Evolutionary conservation across 2,329 filamentous ascomycete genomes (phyloP).

Genomic region (Claviceps pusilla): DNA sequence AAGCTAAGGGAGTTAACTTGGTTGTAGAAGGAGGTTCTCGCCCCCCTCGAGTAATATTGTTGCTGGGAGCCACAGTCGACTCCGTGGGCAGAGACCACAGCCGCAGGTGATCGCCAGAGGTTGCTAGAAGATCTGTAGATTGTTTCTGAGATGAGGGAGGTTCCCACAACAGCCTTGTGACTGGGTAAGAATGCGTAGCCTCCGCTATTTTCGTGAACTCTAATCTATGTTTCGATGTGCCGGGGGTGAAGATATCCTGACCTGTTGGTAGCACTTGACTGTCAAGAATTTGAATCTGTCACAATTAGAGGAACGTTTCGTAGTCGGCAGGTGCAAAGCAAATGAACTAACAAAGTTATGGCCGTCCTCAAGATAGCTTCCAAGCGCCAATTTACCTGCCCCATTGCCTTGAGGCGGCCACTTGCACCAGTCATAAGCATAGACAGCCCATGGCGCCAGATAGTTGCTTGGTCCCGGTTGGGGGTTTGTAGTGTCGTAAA

Average conservation of each 20-base stretch:
- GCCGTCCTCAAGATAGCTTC: constrained; percentile 92
- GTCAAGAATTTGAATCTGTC: constrained; percentile 89
- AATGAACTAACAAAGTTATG: constrained; percentile 72
- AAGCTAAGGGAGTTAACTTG: constrained; percentile 82
- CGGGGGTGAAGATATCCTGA: constrained; percentile 52
- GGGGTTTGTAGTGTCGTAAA: constrained; percentile 51
- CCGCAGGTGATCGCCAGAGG: constrained; percentile 84
- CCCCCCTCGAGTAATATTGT: constrained; percentile 49
- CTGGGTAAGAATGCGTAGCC: constrained; percentile 93
- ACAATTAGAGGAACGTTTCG: constrained; percentile 3
- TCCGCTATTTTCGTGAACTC: constrained; percentile 91
- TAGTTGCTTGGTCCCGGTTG: constrained; percentile 76
- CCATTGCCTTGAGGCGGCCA: constrained; percentile 71
- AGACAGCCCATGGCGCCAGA: constrained; percentile 84
- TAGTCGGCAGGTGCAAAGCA: neutral
- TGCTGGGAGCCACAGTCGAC: constrained; percentile 39
- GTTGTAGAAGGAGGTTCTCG: constrained; percentile 43
- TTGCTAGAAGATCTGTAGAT: constrained; percentile 85
- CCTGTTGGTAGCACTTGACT: constrained; percentile 62
- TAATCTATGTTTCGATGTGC: constrained; percentile 57
- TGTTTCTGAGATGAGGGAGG: constrained; percentile 89
- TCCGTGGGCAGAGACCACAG: constrained; percentile 81
- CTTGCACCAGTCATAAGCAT: constrained; percentile 98
- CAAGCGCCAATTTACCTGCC: constrained; percentile 83
- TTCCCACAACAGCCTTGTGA: constrained; percentile 90